Evolutionary conservation across 441 rosid genomes (phyloP).

Genomic region (Corymbia citriodora): DNA sequence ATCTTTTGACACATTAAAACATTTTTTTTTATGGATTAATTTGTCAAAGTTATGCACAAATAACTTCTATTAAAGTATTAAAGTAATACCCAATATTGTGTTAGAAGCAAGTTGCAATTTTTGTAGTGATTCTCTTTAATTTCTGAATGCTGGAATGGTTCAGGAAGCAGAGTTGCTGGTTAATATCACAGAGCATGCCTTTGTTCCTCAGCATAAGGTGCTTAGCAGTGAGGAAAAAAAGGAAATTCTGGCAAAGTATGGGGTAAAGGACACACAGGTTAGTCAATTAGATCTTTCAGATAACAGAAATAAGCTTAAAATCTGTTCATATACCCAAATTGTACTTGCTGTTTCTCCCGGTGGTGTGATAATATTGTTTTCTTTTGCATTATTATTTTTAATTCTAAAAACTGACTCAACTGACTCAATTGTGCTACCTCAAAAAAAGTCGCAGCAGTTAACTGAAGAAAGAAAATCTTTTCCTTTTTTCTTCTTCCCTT

Average conservation of each 20-base stretch:
- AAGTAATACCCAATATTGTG: neutral
- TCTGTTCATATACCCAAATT: neutral
- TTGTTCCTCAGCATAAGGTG: slow-evolving; percentile 44
- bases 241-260: slow-evolving; percentile 35
- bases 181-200: slow-evolving; percentile 42
- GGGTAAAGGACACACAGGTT: slow-evolving; percentile 51
- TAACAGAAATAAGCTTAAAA: neutral
- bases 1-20: neutral
- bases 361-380: neutral
- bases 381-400: neutral
- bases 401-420: neutral
- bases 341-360: neutral
- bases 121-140: neutral
- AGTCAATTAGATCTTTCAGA: neutral
- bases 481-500: neutral
- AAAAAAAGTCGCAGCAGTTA: neutral
- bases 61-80: neutral
- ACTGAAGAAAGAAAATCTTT: neutral
- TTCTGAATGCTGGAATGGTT: neutral
- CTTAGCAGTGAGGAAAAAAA: slow-evolving; percentile 43
- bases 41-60: neutral
- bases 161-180: slow-evolving; percentile 50
- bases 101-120: neutral
- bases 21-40: neutral
- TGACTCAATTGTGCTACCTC: neutral